Evolutionary conservation across 257 asterid genomes (phyloP), one percentile per base, ranked within the genome.

Genomic region (Nicotiana otophora): DNA sequence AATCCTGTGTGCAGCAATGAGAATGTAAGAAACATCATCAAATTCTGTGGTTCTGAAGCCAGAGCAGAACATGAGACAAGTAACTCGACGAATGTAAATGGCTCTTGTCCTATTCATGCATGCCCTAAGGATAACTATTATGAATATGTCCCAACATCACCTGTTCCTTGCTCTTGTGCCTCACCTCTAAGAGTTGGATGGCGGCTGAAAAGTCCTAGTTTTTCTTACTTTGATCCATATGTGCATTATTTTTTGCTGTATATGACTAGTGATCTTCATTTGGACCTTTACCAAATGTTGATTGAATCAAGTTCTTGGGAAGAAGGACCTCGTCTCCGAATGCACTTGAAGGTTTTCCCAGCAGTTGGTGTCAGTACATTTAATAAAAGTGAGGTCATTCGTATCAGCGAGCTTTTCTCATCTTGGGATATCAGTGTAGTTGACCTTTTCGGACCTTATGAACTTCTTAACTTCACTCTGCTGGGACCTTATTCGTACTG

Each of bases 181-280:
- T 94, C 86, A 42, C 99, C 99, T 26, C 80, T 96, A 31, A 86
- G 83, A 78, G 90, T 96, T 81, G 98, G 98, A 68, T 96, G 91
- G 82, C 93, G 99, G 82, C 83, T 96, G 84, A 96, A 96, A 86
- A 95, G 98, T 88, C 99, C 98, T 28, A 97, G 97, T 30, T 92
- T 96, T 84, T 88, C 88, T 2, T 93, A 93, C 87, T 96, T 92
- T 83, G 67, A 33, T 28, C 98, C 98, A 30, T 95, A 95, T 80
- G 74, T 77, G 17, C 17, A 82, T 77, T 33, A 65, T 60, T 96
- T 95, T 86, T 86, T 83, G 85, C 83, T 14, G 34, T 91, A 92
- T 90, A 82, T 96, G 75, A 85, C 94, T 79, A 51, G 80, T 83
- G 98, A 97, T 62, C 91, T 96, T 31, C 15, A 61, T 9, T 7